These are phyloP conservation scores for Pyrenopolyporus hunteri DNA, from an alignment of 495 filamentous ascomycete species.

Conservation along the genomic window DNA sequence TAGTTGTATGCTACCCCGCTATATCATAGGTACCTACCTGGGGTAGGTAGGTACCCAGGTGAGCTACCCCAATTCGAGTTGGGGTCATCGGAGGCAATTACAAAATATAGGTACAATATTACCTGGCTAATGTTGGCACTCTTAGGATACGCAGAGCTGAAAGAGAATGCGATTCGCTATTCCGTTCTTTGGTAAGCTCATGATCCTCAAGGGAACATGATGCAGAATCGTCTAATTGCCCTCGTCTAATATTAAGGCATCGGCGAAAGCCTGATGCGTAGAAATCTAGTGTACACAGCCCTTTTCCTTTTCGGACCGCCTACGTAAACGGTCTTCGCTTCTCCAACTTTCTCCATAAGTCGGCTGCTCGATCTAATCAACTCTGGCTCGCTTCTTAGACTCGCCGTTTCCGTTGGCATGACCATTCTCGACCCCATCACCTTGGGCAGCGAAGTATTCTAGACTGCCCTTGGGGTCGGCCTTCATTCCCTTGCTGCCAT, in stretches of 20 bases:
- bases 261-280: background rate
- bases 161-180: background rate
- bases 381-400: conserved; percentile 37
- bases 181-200: background rate
- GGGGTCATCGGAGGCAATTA: background rate
- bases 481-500: conserved; percentile 59
- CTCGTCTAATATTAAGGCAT: conserved; percentile 23
- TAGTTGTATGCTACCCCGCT: no score
- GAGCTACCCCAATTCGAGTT: no score
- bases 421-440: conserved; percentile 16
- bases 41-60: no score
- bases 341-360: conserved; percentile 11
- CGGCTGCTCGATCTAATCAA: conserved; percentile 14
- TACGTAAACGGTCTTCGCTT: conserved; percentile 14
- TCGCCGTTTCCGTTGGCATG: conserved; percentile 38
- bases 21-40: no score
- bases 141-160: background rate
- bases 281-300: conserved; percentile 18
- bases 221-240: conserved; percentile 8
- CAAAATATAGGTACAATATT: background rate
- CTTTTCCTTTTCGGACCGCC: conserved; percentile 11
- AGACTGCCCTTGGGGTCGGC: conserved; percentile 55
- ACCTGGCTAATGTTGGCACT: background rate
- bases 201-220: background rate
- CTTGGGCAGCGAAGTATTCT: conserved; percentile 49